Evolutionary conservation across 495 filamentous ascomycete genomes (phyloP).

Genomic region (Tuber aestivum): DNA sequence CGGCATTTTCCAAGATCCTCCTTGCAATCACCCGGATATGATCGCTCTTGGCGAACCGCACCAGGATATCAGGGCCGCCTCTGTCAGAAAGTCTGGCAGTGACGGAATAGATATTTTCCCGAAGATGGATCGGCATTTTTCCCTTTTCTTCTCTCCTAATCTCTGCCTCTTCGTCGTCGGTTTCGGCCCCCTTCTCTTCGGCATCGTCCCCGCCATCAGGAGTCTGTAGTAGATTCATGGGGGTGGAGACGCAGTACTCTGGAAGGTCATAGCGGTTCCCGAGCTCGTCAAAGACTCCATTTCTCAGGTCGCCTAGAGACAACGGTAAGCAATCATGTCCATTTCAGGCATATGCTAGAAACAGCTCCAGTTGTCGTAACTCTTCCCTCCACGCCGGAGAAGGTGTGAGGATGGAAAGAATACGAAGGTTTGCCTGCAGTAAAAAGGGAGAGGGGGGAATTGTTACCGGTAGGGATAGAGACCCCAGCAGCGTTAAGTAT

Average conservation of each 20-base stretch:
- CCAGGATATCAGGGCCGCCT: constrained; percentile 56
- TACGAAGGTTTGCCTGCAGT: background rate
- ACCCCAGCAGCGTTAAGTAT: constrained; percentile 71
- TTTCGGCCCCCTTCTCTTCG: constrained; percentile 46
- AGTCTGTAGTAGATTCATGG: constrained; percentile 56
- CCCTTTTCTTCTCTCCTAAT: constrained; percentile 62
- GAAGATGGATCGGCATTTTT: constrained; percentile 49
- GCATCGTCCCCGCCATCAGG: constrained; percentile 41
- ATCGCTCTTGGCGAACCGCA: constrained; percentile 58
- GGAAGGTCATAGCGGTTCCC: constrained; percentile 73
- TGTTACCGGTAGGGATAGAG: constrained; percentile 62
- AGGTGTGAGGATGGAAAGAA: background rate
- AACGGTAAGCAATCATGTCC: background rate
- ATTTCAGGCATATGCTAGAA: constrained; percentile 1
- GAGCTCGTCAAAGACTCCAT: constrained; percentile 71
- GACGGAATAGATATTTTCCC: constrained; percentile 57
- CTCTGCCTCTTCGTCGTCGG: constrained; percentile 51
- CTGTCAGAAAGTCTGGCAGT: constrained; percentile 64
- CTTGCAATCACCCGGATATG: constrained; percentile 57
- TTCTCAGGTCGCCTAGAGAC: constrained; percentile 53
- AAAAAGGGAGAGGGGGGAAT: background rate
- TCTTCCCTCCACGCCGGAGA: background rate
- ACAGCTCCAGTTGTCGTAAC: background rate
- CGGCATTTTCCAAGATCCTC: constrained; percentile 59
- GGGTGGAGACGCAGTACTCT: constrained; percentile 69